Conservation (phyloP, 2,329 filamentous ascomycete genomes). For the Beauveria sp. region DNA sequence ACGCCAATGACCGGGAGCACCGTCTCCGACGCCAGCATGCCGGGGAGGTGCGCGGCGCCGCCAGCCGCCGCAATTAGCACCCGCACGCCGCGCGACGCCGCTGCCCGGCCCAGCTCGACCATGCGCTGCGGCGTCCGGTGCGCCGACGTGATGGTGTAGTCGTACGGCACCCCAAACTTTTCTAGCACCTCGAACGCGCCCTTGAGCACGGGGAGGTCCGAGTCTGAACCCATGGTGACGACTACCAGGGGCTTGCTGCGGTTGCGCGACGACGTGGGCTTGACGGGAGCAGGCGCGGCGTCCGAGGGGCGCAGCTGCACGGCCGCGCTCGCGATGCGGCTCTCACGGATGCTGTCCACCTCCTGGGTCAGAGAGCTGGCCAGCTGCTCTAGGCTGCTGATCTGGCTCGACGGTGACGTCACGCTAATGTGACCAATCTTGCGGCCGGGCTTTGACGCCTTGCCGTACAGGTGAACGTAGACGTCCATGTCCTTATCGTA, state of each 20-base stretch:
- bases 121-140: conserved; percentile 67
- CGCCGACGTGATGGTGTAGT: conserved; percentile 70
- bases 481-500: conserved; percentile 40
- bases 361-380: conserved; percentile 62
- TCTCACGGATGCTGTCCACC: conserved; percentile 51
- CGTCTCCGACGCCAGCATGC: conserved; percentile 68
- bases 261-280: conserved; percentile 19
- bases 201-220: conserved; percentile 61
- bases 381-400: conserved; percentile 48
- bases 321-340: conserved; percentile 37
- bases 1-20: conserved; percentile 70
- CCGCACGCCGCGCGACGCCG: conserved; percentile 57
- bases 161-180: conserved; percentile 64
- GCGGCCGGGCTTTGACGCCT: conserved; percentile 75
- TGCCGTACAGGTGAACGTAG: conserved; percentile 83
- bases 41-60: conserved; percentile 64
- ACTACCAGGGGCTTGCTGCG: conserved; percentile 52
- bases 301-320: conserved; percentile 28
- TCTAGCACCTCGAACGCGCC: conserved; percentile 59
- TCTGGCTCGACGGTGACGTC: conserved; percentile 56
- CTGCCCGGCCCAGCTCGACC: conserved; percentile 56
- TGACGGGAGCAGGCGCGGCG: not conserved
- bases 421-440: conserved; percentile 96
- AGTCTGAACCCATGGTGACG: conserved; percentile 80
- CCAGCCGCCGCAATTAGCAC: conserved; percentile 72